Evolutionary conservation across 495 filamentous ascomycete genomes (phyloP), one percentile per base, ranked within the genome.

Genomic region (Aspergillus leporis): DNA sequence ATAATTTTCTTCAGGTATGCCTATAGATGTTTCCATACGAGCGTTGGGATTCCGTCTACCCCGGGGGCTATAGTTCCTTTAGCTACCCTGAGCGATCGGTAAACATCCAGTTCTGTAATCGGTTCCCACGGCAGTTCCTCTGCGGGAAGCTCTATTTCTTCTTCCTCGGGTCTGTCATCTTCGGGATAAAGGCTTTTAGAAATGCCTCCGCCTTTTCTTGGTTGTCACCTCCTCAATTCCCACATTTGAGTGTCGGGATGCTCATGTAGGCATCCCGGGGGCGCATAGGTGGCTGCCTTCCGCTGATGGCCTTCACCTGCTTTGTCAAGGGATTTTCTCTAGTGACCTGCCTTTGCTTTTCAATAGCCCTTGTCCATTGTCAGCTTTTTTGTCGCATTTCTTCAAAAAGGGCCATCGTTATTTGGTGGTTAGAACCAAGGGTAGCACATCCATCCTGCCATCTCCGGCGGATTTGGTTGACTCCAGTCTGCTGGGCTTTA

Each of bases 271-370:
- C 4, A 0, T 69, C 68, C 45, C 62, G 62, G 0, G 68, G 66
- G 30, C 58, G 59, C 50, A 69, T 73, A 70, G 10, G 62, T 61
- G 0, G 68, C 68, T 52, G 60, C 55, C 25, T 65, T 68, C 66
- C 51, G 65, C 5, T 65, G 46, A 16, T 63, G 41, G 22, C 58
- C 66, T 55, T 68, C 60, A 9, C 54, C 48, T 10, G 55, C 66
- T 43, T 59, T 55, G 43, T 68, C 60, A 16, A 68, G 62, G 40
- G 63, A 68, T 18, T 65, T 38, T 52, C 61, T 65, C 62, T 31
- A 68, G 30, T 68, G 41, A 12, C 38, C n/a, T 21, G 5, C 31
- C 22, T 47, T 63, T 66, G 3, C 61, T 50, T 66, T 63, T 23
- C 63, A 54, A 55, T 63, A 9, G 60, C 43, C 19, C 62, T 21